These are phyloP conservation scores for Nothopassalora personata DNA, from an alignment of 2,329 filamentous ascomycete species.

Conservation along the genomic window DNA sequence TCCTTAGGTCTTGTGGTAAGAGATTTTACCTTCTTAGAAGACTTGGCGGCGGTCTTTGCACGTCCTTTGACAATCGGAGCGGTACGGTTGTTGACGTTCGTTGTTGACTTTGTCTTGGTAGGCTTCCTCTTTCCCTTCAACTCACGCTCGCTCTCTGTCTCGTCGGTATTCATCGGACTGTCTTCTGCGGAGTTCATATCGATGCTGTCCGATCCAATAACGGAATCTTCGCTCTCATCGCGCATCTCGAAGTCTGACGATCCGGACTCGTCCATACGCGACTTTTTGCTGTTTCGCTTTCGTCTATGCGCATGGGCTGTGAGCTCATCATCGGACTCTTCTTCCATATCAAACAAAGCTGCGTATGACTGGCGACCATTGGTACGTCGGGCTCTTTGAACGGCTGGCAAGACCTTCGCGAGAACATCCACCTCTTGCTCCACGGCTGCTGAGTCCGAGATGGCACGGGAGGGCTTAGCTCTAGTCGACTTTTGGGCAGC, in stretches of 20 bases:
- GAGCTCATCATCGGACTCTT: constrained; percentile 2
- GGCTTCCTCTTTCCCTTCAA: background rate
- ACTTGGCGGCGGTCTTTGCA: background rate
- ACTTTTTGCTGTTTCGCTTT: background rate
- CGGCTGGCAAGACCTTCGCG: background rate
- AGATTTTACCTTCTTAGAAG: background rate
- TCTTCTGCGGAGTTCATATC: background rate
- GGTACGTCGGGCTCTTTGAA: background rate
- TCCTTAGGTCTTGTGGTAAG: background rate
- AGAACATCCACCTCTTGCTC: background rate
- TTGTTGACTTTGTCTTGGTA: background rate
- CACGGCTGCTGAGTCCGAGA: no score
- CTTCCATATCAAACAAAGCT: background rate
- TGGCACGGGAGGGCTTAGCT: no score
- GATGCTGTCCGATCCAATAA: background rate
- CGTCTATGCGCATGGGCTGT: background rate
- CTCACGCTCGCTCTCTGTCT: background rate
- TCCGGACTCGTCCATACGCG: background rate
- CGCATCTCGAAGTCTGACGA: background rate
- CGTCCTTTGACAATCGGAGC: background rate
- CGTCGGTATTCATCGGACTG: background rate
- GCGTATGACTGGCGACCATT: background rate
- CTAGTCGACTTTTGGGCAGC: no score
- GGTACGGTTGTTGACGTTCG: background rate
- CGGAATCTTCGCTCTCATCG: background rate